Conservation (phyloP, 139 green algal genomes). For the Asterochloris erici region DNA sequence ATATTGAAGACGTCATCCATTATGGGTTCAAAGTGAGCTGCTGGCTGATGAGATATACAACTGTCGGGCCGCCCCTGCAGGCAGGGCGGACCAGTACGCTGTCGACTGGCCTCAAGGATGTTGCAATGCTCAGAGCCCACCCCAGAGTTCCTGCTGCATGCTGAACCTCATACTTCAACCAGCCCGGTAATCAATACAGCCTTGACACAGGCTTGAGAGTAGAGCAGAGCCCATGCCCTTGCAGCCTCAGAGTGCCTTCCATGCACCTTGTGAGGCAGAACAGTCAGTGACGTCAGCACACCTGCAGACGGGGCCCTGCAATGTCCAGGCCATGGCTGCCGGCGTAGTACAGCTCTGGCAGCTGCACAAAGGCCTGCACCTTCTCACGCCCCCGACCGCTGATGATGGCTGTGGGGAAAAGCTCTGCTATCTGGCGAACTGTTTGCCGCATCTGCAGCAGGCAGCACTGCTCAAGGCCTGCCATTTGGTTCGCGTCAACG, state of each 20-base stretch:
- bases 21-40: slow-evolving; percentile 73
- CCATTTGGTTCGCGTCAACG: not conserved
- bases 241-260: too few species aligned
- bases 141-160: too few species aligned
- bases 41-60: slow-evolving; percentile 72
- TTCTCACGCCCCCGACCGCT: slow-evolving; percentile 85
- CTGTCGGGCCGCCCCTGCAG: not conserved
- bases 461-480: not conserved
- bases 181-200: too few species aligned
- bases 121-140: too few species aligned
- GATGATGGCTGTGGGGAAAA: slow-evolving; percentile 96
- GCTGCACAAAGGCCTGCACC: slow-evolving; percentile 90
- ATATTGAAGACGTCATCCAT: slow-evolving; percentile 71
- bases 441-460: slow-evolving; percentile 67
- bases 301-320: slow-evolving; percentile 48
- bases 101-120: too few species aligned
- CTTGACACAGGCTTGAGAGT: too few species aligned
- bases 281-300: too few species aligned
- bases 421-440: slow-evolving; percentile 66
- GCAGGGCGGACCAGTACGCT: too few species aligned
- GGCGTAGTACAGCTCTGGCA: slow-evolving; percentile 95
- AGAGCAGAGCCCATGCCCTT: too few species aligned
- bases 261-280: too few species aligned
- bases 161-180: too few species aligned
- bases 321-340: slow-evolving; percentile 98